Evolutionary conservation across 305 asterid genomes (phyloP), one percentile per base, ranked within the genome.

Genomic region (Plantago coronopus): DNA sequence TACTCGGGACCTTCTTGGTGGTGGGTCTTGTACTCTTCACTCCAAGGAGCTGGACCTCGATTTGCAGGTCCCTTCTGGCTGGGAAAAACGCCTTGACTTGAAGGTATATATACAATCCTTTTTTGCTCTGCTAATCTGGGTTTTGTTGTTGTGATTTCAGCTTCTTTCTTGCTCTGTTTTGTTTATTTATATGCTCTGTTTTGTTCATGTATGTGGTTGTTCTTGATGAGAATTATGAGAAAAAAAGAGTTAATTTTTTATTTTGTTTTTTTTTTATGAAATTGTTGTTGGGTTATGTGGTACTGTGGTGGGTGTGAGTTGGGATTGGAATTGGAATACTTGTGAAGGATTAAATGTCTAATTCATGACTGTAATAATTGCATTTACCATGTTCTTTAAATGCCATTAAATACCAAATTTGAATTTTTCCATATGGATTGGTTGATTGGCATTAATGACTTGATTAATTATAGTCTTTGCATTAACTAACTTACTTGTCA

Each of bases 21-120:
- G 88, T 29, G 79, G 83, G 5, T 53, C 73, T 51, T 69, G 66
- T n/a, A 54, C 69, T 21, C 74, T 78, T 54, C 82, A 81, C 62
- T 73, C 75, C 5, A 77, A 77, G 50, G 88, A 82, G 56, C 34
- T 82, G 59, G 88, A 79, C 80, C 83, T 82, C 5, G 85, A 82
- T 69, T 74, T 79, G 81, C 81, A 79, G 54, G 88, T 72, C 16
- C 88, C 88, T 11, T 72, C 71, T 54, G 88, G 88, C 6, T 82
- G 81, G 83, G 88, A 82, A 70, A 82, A 82, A 55, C 73, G 83
- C 48, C 81, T 82, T 11, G 88, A 82, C 62, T 54, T 82, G 45
- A 82, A 77, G 85, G 88, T 82, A 54, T 12, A 13, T 16, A 10
- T 34, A 31, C 7, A 3, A 31, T 31, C 38, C 12, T 54, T 22